These are phyloP conservation scores for Phlegmacium glaucopus DNA, from an alignment of 768 basidiomycete genomes.

Conservation along the genomic window DNA sequence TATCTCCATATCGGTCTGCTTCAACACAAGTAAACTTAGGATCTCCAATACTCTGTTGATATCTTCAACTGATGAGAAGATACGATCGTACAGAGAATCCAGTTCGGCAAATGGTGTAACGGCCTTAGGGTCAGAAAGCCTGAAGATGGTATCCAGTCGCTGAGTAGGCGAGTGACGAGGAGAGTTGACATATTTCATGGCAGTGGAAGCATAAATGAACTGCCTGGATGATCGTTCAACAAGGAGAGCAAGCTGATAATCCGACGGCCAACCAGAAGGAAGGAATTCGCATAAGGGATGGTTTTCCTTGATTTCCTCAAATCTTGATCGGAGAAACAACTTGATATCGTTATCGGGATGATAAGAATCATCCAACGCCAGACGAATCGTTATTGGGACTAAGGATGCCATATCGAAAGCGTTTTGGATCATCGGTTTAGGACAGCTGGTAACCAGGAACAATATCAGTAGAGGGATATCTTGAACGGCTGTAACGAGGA, in stretches of 20 bases:
- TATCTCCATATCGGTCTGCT: not conserved
- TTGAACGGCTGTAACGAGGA: not conserved
- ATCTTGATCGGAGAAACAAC: too few relatives aligned
- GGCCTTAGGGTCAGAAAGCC: constrained; percentile 1
- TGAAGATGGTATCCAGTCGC: constrained; percentile 7
- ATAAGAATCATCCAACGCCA: constrained; percentile 9
- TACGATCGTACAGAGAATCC: constrained; percentile 7
- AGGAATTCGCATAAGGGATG: constrained; percentile 5
- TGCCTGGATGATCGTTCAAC: constrained; percentile 14
- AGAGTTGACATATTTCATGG: constrained; percentile 10
- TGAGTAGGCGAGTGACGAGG: constrained; percentile 4
- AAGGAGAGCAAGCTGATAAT: not conserved
- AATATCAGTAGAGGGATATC: constrained; percentile 1
- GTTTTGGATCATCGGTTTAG: constrained; percentile 9
- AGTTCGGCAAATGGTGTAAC: constrained; percentile 9
- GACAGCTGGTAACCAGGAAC: constrained; percentile 15
- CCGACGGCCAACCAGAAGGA: constrained; percentile 2
- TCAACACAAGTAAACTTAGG: not conserved
- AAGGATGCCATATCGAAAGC: constrained; percentile 6
- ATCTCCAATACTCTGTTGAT: not conserved
- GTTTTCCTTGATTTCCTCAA: constrained; percentile 8
- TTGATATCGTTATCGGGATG: constrained; percentile 7
- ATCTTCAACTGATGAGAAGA: constrained; percentile 4
- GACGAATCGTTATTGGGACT: not conserved
- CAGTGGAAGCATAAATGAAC: constrained; percentile 15